These are phyloP conservation scores for Penicillium ochrochloron DNA, from an alignment of 495 filamentous ascomycete species.

Conservation along the genomic window DNA sequence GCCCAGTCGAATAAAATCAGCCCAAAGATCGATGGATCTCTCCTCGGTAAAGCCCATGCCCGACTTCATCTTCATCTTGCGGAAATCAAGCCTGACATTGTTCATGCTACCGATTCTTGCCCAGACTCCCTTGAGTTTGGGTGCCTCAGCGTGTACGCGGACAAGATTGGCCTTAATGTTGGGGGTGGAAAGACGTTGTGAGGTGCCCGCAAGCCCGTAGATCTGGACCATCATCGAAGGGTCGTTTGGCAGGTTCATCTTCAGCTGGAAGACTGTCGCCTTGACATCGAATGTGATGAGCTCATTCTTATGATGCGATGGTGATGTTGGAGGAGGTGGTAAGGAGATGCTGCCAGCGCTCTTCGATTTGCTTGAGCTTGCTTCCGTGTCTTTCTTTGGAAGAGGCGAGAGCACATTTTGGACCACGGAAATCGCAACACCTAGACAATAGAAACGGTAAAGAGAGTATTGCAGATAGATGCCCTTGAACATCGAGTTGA, in stretches of 20 bases:
- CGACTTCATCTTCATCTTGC: slow-evolving; percentile 71
- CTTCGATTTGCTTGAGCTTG: slow-evolving; percentile 18
- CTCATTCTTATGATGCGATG: slow-evolving; percentile 55
- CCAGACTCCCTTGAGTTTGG: slow-evolving; percentile 81
- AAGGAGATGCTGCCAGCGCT: slow-evolving; percentile 26
- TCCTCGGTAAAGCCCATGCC: slow-evolving; percentile 67
- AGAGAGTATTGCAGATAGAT: slow-evolving; percentile 88
- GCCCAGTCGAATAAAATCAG: slow-evolving; percentile 83
- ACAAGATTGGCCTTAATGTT: slow-evolving; percentile 76
- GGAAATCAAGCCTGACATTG: slow-evolving; percentile 75
- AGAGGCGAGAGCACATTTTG: slow-evolving; percentile 70
- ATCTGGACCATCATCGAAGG: slow-evolving; percentile 90
- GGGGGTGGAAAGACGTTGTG: slow-evolving; percentile 82
- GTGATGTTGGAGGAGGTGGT: slow-evolving; percentile 36
- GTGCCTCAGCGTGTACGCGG: slow-evolving; percentile 83
- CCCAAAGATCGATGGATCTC: slow-evolving; percentile 79
- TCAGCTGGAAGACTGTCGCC: slow-evolving; percentile 79
- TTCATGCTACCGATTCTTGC: slow-evolving; percentile 83
- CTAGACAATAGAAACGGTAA: slow-evolving; percentile 90
- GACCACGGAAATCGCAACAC: slow-evolving; percentile 77
- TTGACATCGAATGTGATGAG: slow-evolving; percentile 82
- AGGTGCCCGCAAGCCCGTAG: slow-evolving; percentile 77
- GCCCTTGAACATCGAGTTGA: slow-evolving; percentile 79
- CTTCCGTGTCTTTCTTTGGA: slow-evolving; percentile 20
- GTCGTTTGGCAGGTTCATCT: slow-evolving; percentile 83